Evolutionary conservation across 495 filamentous ascomycete species (phyloP).

Genomic region (Aspergillus incahuasiensis): DNA sequence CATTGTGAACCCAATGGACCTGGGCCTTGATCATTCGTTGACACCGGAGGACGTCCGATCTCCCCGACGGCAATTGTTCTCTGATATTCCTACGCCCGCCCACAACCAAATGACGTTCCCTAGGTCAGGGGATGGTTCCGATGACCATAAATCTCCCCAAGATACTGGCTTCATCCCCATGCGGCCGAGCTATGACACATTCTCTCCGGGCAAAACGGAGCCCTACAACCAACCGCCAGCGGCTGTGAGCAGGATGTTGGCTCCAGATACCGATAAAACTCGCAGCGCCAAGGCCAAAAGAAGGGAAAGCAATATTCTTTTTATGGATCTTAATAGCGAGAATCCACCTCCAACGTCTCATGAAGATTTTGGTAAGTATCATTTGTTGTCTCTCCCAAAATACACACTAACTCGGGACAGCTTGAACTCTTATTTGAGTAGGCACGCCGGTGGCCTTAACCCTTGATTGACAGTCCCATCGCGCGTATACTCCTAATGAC

Average conservation of each 20-base stretch:
- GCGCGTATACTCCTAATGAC: neutral
- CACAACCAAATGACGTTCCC: slow-evolving; percentile 60
- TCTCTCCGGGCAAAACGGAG: slow-evolving; percentile 19
- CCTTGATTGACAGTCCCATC: neutral
- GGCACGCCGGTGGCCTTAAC: neutral
- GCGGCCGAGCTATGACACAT: slow-evolving; percentile 54
- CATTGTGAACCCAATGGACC: slow-evolving; percentile 30
- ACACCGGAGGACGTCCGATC: slow-evolving; percentile 60
- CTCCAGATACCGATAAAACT: slow-evolving; percentile 32
- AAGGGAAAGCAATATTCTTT: slow-evolving; percentile 56
- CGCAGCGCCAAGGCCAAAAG: slow-evolving; percentile 47
- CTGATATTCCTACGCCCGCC: slow-evolving; percentile 61
- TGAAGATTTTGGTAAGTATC: slow-evolving; percentile 22
- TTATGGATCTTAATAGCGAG: slow-evolving; percentile 41
- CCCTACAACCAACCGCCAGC: slow-evolving; percentile 23
- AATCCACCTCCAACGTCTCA: slow-evolving; percentile 21
- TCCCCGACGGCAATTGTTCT: slow-evolving; percentile 65
- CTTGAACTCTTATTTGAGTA: neutral
- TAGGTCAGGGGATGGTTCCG: slow-evolving; percentile 18
- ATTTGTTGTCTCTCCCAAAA: slow-evolving; percentile 1
- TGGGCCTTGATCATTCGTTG: slow-evolving; percentile 40
- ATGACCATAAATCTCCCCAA: slow-evolving; percentile 28
- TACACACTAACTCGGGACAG: slow-evolving; percentile 1
- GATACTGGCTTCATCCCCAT: slow-evolving; percentile 61
- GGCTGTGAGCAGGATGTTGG: slow-evolving; percentile 39